Percentiles rank a stretch among this genome's conserved stretches.
These are phyloP conservation scores for Colletotrichum neosansevieriae DNA, from an alignment of 2,329 filamentous ascomycete genomes.

Conservation along the genomic window DNA sequence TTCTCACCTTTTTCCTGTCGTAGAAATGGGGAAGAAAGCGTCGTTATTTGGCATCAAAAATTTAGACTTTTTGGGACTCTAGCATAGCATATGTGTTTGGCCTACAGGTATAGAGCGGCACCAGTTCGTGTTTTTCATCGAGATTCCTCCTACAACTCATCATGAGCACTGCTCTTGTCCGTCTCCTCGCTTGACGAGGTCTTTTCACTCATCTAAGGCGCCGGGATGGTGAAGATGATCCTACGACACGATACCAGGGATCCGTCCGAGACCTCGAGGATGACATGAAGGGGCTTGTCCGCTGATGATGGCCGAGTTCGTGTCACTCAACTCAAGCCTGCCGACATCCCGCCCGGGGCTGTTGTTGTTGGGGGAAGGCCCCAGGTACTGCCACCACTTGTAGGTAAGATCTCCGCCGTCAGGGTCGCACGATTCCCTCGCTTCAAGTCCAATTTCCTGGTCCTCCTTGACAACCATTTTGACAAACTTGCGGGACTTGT, in stretches of 20 bases:
- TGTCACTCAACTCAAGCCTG: too few relatives aligned
- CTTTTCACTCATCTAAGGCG: background rate
- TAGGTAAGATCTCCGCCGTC: too few relatives aligned
- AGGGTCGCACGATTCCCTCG: too few relatives aligned
- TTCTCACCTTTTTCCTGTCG: conserved; percentile 50
- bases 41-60: conserved; percentile 21
- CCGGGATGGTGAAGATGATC: conserved; percentile 25
- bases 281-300: background rate
- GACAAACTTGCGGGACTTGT: too few relatives aligned
- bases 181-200: background rate
- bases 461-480: too few relatives aligned
- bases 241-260: conserved; percentile 18
- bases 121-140: background rate
- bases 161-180: background rate
- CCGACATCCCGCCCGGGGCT: too few relatives aligned
- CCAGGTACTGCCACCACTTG: too few relatives aligned
- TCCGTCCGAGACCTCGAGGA: conserved; percentile 27
- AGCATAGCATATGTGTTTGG: conserved; percentile 19
- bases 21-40: background rate
- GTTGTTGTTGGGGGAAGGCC: too few relatives aligned
- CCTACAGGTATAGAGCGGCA: background rate
- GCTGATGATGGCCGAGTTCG: too few relatives aligned
- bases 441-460: too few relatives aligned
- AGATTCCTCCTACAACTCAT: conserved; percentile 20
- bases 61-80: conserved; percentile 4